Conservation (phyloP, 352 stramenopile species). For the Globisporangium iwayamae region DNA sequence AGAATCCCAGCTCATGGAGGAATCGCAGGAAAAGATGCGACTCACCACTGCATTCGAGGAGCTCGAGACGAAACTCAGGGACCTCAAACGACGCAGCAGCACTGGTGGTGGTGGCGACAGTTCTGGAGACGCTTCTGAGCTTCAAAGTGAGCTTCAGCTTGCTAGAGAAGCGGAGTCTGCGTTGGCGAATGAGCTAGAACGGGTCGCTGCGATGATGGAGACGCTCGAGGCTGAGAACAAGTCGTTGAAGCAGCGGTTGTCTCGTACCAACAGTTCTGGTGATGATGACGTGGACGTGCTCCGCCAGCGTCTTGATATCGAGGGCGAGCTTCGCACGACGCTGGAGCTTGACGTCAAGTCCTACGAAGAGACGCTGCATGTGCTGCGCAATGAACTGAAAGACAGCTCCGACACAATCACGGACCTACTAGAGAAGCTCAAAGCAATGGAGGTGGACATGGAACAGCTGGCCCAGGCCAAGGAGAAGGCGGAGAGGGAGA, state of each 20-base stretch:
- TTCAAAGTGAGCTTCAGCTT: slow-evolving; percentile 7
- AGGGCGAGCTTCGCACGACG: slow-evolving; percentile 31
- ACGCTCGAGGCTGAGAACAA: slow-evolving; percentile 11
- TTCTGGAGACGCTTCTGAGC: slow-evolving; percentile 1
- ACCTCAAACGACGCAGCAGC: not conserved
- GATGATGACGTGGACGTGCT: slow-evolving; percentile 12
- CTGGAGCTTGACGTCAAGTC: slow-evolving; percentile 64
- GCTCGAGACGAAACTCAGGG: slow-evolving; percentile 12
- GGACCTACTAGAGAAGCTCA: slow-evolving; percentile 35
- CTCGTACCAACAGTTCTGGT: not conserved
- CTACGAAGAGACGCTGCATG: slow-evolving; percentile 53
- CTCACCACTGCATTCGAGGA: slow-evolving; percentile 14
- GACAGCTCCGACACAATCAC: slow-evolving; percentile 34
- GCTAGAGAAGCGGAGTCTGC: slow-evolving; percentile 3
- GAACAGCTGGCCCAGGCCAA: slow-evolving; percentile 16
- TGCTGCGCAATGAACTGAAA: slow-evolving; percentile 59
- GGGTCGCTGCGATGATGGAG: slow-evolving; percentile 4
- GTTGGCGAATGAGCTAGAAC: slow-evolving; percentile 11
- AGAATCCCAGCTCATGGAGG: slow-evolving; percentile 45
- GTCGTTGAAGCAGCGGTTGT: slow-evolving; percentile 1
- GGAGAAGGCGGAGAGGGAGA: slow-evolving; percentile 35
- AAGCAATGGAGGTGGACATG: slow-evolving; percentile 30
- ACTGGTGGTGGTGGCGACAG: not conserved
- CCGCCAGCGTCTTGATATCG: slow-evolving; percentile 38
- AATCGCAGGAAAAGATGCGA: slow-evolving; percentile 39